Evolutionary conservation across 78 protist genomes (phyloP).

Genomic region (Tieghemostelium lacteum): DNA sequence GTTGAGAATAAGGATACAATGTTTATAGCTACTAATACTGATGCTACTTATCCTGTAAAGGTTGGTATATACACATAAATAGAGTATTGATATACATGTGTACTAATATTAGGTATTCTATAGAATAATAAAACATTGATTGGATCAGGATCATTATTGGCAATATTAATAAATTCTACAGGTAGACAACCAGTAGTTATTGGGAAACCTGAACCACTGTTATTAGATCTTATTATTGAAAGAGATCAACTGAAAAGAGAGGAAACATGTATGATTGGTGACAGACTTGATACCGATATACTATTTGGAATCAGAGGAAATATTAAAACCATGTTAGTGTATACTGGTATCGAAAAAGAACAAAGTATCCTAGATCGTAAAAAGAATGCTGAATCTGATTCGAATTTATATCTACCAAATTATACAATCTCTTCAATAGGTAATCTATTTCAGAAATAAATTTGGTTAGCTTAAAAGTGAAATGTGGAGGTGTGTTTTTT

Average conservation of each 20-base stretch:
- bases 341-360: constrained; percentile 17
- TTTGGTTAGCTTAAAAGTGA: too few species aligned
- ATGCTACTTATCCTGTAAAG: constrained; percentile 32
- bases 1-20: neutral
- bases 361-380: too few species aligned
- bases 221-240: constrained; percentile 37
- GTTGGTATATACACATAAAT: neutral
- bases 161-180: constrained; percentile 24
- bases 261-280: constrained; percentile 61
- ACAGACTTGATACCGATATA: constrained; percentile 62
- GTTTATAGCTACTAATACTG: constrained; percentile 71
- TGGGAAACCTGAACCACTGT: constrained; percentile 56
- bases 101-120: too few species aligned
- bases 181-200: constrained; percentile 10
- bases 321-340: constrained; percentile 26
- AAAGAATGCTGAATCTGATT: too few species aligned
- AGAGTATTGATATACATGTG: too few species aligned
- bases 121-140: constrained; percentile 28
- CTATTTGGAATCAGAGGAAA: constrained; percentile 31
- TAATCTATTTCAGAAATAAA: too few species aligned
- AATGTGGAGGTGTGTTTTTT: too few species aligned
- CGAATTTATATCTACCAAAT: too few species aligned
- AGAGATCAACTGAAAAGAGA: constrained; percentile 3
- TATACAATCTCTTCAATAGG: too few species aligned
- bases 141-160: constrained; percentile 19